Evolutionary conservation across 2,329 filamentous ascomycete species (phyloP).

Genomic region (Calonectria crousiana): DNA sequence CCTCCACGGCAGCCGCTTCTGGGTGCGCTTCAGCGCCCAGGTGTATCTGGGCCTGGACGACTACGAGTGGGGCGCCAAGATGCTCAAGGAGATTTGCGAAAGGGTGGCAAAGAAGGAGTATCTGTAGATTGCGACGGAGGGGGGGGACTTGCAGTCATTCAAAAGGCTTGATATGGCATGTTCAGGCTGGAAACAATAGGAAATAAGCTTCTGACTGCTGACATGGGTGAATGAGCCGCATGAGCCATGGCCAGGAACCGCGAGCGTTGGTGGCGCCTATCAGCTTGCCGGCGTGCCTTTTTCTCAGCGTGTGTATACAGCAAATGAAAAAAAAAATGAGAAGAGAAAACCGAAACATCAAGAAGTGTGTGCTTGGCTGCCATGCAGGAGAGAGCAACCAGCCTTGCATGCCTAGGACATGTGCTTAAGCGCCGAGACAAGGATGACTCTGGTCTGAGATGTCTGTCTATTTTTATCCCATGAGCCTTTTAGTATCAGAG

Average conservation of each 20-base stretch:
- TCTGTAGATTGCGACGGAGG: conserved; percentile 5
- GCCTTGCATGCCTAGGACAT: not conserved
- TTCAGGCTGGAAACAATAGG: too few relatives aligned
- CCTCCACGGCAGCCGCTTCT: conserved; percentile 71
- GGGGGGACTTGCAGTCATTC: not conserved
- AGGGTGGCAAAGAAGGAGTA: conserved; percentile 55
- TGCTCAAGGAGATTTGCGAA: conserved; percentile 64
- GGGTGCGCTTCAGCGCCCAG: conserved; percentile 82
- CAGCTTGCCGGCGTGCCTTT: not conserved
- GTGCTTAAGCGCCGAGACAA: not conserved
- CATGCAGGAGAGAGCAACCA: too few relatives aligned
- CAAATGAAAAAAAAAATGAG: not conserved
- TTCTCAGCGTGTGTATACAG: not conserved
- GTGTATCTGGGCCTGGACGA: conserved; percentile 85
- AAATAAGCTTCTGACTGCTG: conserved; percentile 2
- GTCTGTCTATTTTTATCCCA: not conserved
- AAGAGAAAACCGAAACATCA: too few relatives aligned
- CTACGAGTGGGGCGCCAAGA: conserved; percentile 76
- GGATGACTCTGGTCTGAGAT: not conserved
- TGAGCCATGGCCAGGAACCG: not conserved
- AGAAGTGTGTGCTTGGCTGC: not conserved
- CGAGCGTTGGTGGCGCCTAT: not conserved
- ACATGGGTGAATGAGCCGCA: not conserved
- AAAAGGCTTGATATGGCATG: too few relatives aligned
- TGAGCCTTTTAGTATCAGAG: not conserved